A percentile compares a stretch with the other conserved stretches of the same genome.
phyloP scores from a whole-genome alignment of 2,329 filamentous ascomycete species.

The Phyllosticta capitalensis region DNA sequence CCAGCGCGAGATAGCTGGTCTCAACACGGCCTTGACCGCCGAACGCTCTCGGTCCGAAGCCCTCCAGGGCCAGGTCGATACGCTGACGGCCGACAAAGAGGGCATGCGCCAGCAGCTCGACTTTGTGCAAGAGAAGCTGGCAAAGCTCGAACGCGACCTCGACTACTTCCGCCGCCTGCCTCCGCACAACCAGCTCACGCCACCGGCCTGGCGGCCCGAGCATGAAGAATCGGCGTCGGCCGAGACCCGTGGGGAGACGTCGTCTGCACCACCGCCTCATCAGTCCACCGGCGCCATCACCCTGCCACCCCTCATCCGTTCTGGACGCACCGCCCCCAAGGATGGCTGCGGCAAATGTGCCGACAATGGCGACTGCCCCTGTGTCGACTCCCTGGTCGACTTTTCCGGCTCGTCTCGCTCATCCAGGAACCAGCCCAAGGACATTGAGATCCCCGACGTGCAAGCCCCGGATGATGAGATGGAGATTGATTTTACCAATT shows the following conservation, averaged over 20 bases:
- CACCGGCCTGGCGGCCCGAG: constrained; percentile 10
- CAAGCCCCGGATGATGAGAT: constrained; percentile 13
- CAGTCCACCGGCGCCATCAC: constrained; percentile 1
- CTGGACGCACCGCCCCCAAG: constrained; percentile 3
- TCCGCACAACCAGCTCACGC: constrained; percentile 10
- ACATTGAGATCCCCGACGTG: not conserved
- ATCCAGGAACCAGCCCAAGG: constrained; percentile 15
- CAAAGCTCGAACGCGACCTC: constrained; percentile 8
- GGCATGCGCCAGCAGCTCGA: constrained; percentile 11
- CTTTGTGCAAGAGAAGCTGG: constrained; percentile 7
- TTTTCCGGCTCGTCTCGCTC: constrained; percentile 6
- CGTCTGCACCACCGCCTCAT: not conserved
- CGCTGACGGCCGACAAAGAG: constrained; percentile 11
- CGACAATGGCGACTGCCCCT: constrained; percentile 22
- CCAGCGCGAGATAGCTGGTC: constrained; percentile 10
- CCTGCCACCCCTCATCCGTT: constrained; percentile 8
- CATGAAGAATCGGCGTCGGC: constrained; percentile 2
- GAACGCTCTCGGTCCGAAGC: constrained; percentile 13
- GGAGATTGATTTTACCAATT: constrained; percentile 27
- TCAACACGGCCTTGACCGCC: constrained; percentile 4
- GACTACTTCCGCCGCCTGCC: constrained; percentile 7
- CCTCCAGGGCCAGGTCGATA: constrained; percentile 9
- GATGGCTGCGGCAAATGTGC: constrained; percentile 10
- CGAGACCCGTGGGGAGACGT: constrained; percentile 7
- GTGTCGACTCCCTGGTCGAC: constrained; percentile 19